Base-by-base conservation (phyloP, 2,329 filamentous ascomycete species). In the Aureobasidium mangrovei region DNA sequence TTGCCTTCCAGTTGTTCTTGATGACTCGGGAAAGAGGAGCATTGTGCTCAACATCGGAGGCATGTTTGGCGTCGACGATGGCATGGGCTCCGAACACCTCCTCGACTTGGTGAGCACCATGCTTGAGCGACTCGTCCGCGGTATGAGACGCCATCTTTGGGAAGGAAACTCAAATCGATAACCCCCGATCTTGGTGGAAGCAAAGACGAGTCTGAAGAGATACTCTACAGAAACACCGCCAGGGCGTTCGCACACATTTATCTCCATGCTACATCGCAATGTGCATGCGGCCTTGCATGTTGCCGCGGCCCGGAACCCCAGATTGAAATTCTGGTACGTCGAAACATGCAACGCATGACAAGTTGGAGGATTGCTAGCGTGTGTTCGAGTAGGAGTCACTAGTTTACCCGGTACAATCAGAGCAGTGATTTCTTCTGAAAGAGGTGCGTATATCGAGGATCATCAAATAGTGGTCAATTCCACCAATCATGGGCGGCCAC, bases 1-100 rank as follows among this genome's bases (percentile, higher is more conserved):
- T 68, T 2, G 74, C 74, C 39, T 69, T 69, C 0, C 72, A 71
- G 56, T 77, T 39, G 24, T 43, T 55, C 53, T 47, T 55, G 27
- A 55, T 33, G n/a, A 40, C 53, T 36, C 49, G 18, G n/a, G 35
- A 27, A 2, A 54, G 42, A 3, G 52, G 33, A 3, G 35, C 36
- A 7, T 45, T 54, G 29, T 54, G 52, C 29, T 54, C 52, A 10
- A 24, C 52, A 36, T 54, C 43, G 2, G 52, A 47, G 2, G 52
- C 52, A 33, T 54, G 41, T 27, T 54, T 54, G 9, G 52, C 42
- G 32, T 46, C 52, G 2, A 45, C 41, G 27, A 54, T 46, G 24
- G 52, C 52, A 47, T 54, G 35, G 5, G 28, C 35, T 5, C 52
- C 52, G 8, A 54, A 45, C n/a, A 54, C 52, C 10, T 54, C 52